phyloP scores from a whole-genome alignment of 2,329 filamentous ascomycete species.

The Colletotrichum navitas region DNA sequence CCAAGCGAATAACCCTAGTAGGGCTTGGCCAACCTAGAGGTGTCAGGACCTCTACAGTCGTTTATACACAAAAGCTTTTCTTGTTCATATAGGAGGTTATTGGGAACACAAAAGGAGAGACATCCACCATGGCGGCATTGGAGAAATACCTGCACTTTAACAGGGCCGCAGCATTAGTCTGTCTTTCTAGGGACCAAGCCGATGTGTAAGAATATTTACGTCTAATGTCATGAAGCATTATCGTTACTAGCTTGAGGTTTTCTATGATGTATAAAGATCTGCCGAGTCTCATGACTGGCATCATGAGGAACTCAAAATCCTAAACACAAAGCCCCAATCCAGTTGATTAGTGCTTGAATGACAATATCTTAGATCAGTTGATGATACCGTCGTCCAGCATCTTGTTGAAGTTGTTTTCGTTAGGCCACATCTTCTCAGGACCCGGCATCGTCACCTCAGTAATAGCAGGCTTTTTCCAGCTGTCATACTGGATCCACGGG shows the following conservation, averaged over 20 bases:
- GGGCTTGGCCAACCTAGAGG: too few relatives aligned
- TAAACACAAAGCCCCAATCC: not conserved
- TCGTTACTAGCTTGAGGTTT: not conserved
- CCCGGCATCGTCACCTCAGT: not conserved
- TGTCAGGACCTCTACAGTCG: too few relatives aligned
- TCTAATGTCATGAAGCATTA: not conserved
- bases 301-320: not conserved
- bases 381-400: not conserved
- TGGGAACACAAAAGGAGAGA: too few relatives aligned
- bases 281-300: not conserved
- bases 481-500: not conserved
- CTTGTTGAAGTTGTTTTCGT: not conserved
- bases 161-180: constrained; percentile 31
- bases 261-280: not conserved
- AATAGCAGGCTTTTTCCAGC: not conserved
- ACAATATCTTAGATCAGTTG: not conserved
- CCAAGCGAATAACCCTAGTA: constrained; percentile 68
- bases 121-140: too few relatives aligned
- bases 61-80: too few relatives aligned
- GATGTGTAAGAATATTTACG: not conserved
- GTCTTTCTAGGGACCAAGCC: not conserved
- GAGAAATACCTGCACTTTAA: constrained; percentile 67
- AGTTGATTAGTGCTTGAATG: not conserved
- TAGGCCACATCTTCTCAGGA: not conserved
- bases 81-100: too few relatives aligned